Evolutionary conservation across 108 stramenopile genomes (phyloP).

Genomic region (Cylindrotheca fusiformis): DNA sequence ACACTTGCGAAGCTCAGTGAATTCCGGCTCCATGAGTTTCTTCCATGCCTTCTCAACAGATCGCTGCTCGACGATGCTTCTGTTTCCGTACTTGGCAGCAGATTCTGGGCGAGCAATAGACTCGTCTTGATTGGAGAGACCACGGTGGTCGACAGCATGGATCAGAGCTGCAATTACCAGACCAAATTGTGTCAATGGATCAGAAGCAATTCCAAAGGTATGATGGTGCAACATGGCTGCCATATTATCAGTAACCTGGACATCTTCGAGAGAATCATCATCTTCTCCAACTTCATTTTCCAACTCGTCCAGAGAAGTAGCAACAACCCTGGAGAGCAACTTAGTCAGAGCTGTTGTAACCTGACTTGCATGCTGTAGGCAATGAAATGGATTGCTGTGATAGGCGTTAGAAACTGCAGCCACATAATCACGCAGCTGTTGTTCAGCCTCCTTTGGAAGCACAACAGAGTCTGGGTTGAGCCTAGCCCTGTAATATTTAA

Average conservation of each 20-base stretch:
- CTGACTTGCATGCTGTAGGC: constrained; percentile 5
- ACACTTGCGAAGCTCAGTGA: constrained; percentile 14
- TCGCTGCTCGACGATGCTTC: constrained; percentile 36
- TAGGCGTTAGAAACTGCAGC: constrained; percentile 14
- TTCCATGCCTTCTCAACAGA: constrained; percentile 37
- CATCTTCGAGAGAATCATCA: constrained; percentile 1
- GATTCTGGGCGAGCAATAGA: constrained; percentile 20
- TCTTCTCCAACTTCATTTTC: constrained; percentile 3
- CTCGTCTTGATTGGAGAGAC: constrained; percentile 32
- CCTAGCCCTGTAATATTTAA: background rate
- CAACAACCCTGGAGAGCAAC: constrained; percentile 7
- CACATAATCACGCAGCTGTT: constrained; percentile 11
- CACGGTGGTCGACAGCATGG: constrained; percentile 40
- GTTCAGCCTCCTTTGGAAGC: background rate
- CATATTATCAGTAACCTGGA: background rate
- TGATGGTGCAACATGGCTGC: constrained; percentile 26
- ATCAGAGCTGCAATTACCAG: constrained; percentile 43
- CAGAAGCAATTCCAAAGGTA: constrained; percentile 63
- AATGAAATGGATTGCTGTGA: constrained; percentile 14
- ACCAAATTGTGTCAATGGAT: constrained; percentile 58
- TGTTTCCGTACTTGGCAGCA: constrained; percentile 23
- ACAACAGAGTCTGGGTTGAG: constrained; percentile 9
- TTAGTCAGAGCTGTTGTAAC: constrained; percentile 8
- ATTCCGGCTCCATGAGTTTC: constrained; percentile 33
- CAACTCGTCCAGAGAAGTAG: background rate